phyloP scores from a whole-genome alignment of 176 grass and related monocot genomes.

The Ananas comosus region DNA sequence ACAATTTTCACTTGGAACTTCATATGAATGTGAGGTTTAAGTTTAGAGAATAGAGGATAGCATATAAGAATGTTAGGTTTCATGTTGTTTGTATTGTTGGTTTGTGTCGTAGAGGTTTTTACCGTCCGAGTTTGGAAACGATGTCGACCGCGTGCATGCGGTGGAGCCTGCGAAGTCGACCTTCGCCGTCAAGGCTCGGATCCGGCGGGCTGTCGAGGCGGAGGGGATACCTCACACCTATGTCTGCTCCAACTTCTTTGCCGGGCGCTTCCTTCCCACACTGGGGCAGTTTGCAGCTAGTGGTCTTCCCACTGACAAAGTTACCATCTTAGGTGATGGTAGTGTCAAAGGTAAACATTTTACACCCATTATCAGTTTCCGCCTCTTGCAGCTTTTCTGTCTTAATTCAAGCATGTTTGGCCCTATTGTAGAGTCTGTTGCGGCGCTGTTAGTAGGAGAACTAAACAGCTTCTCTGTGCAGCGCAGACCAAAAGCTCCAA shows the following conservation, averaged over 20 bases:
- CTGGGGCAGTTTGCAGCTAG: conserved; percentile 22
- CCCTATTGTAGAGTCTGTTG: too few species aligned
- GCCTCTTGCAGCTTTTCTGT: conserved; percentile 11
- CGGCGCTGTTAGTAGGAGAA: too few species aligned
- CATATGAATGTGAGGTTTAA: too few species aligned
- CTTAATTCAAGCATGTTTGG: too few species aligned
- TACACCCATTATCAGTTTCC: not conserved
- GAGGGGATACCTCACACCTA: conserved; percentile 24
- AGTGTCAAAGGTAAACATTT: conserved; percentile 27
- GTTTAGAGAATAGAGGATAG: too few species aligned
- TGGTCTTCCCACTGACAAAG: conserved; percentile 26
- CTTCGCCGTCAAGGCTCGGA: conserved; percentile 15
- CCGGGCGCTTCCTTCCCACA: conserved; percentile 29
- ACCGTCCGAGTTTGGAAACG: conserved; percentile 38
- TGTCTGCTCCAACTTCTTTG: conserved; percentile 31
- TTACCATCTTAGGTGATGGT: conserved; percentile 37
- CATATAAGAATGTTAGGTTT: too few species aligned
- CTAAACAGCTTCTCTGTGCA: too few species aligned
- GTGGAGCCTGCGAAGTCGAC: conserved; percentile 16
- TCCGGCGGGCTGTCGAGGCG: conserved; percentile 27
- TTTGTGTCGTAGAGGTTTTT: conserved; percentile 29
- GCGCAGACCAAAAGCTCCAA: too few species aligned
- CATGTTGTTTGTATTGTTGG: too few species aligned
- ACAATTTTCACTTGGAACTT: too few species aligned
- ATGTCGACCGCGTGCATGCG: conserved; percentile 24